Evolutionary conservation across 148 eudicot genomes (phyloP).

Genomic region (Dysphania ambrosioides): DNA sequence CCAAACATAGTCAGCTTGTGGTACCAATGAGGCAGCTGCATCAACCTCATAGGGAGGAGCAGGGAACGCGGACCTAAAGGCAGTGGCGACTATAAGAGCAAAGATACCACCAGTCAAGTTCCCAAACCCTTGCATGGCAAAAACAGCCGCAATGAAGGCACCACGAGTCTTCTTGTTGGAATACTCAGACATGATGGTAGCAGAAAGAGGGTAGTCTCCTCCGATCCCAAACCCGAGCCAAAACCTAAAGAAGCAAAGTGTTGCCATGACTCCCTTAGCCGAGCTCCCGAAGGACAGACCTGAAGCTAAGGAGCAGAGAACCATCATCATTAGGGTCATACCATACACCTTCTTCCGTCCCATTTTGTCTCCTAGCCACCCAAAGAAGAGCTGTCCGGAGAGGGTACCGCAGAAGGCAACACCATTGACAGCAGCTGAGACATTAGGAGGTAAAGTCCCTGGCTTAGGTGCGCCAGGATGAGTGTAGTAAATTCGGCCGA

Average conservation of each 20-base stretch:
- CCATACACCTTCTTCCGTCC: slow-evolving; percentile 46
- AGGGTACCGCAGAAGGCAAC: slow-evolving; percentile 54
- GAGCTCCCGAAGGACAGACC: slow-evolving; percentile 38
- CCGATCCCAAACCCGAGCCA: slow-evolving; percentile 70
- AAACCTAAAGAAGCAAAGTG: slow-evolving; percentile 54
- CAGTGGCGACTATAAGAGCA: slow-evolving; percentile 37
- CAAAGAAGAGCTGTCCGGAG: slow-evolving; percentile 54
- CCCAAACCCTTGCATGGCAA: slow-evolving; percentile 72
- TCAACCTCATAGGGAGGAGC: slow-evolving; percentile 32
- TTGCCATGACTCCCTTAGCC: slow-evolving; percentile 35
- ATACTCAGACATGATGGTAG: slow-evolving; percentile 65
- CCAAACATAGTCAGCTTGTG: slow-evolving; percentile 66
- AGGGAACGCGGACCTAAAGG: slow-evolving; percentile 36
- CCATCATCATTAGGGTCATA: slow-evolving; percentile 50
- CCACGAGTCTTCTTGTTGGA: slow-evolving; percentile 63
- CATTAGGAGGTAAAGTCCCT: slow-evolving; percentile 39
- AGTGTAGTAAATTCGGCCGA: slow-evolving; percentile 46
- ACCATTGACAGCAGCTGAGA: slow-evolving; percentile 51
- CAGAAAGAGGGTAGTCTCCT: slow-evolving; percentile 57
- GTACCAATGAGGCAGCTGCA: slow-evolving; percentile 29
- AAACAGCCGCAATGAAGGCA: slow-evolving; percentile 58
- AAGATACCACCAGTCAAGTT: slow-evolving; percentile 50
- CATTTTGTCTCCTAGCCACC: slow-evolving; percentile 62
- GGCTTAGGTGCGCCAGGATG: slow-evolving; percentile 21
- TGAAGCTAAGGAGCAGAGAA: slow-evolving; percentile 42